Conservation (phyloP, 164 flowering plant genomes). For the Vitis rotundifolia region DNA sequence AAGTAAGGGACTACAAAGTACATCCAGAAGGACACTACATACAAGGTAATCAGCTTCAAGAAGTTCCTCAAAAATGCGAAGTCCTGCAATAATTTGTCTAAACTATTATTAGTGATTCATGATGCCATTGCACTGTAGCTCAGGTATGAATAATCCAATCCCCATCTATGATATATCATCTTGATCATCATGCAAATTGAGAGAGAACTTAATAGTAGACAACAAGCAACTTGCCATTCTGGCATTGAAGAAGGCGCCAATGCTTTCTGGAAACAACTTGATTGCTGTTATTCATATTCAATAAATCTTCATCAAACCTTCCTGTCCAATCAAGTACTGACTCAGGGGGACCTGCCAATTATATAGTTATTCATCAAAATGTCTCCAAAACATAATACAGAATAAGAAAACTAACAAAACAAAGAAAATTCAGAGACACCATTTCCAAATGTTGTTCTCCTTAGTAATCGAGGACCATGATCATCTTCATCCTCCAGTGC, state of each 20-base stretch:
- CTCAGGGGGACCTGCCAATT: too few species aligned
- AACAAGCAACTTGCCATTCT: slow-evolving; percentile 60
- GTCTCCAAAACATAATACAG: too few species aligned
- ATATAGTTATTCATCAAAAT: too few species aligned
- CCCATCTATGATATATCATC: background rate
- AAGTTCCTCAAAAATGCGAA: slow-evolving; percentile 98
- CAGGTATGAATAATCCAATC: background rate
- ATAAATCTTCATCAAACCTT: too few species aligned
- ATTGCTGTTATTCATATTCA: slow-evolving; percentile 12
- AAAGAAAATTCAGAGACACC: too few species aligned
- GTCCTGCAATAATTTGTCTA: slow-evolving; percentile 54
- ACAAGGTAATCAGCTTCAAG: slow-evolving; percentile 97
- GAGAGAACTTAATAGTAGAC: too few species aligned
- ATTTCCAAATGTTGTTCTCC: too few species aligned
- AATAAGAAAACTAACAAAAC: too few species aligned
- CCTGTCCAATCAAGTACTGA: too few species aligned
- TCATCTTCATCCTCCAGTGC: too few species aligned
- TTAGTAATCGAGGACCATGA: too few species aligned
- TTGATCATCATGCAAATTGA: background rate
- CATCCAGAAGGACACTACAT: slow-evolving; percentile 21
- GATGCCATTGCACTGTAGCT: background rate
- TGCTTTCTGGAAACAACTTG: slow-evolving; percentile 88
- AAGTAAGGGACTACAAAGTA: background rate
- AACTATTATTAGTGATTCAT: background rate
- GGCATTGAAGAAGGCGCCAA: slow-evolving; percentile 98